Conservation (phyloP, 345 rosid species). For the Kernera saxatilis region DNA sequence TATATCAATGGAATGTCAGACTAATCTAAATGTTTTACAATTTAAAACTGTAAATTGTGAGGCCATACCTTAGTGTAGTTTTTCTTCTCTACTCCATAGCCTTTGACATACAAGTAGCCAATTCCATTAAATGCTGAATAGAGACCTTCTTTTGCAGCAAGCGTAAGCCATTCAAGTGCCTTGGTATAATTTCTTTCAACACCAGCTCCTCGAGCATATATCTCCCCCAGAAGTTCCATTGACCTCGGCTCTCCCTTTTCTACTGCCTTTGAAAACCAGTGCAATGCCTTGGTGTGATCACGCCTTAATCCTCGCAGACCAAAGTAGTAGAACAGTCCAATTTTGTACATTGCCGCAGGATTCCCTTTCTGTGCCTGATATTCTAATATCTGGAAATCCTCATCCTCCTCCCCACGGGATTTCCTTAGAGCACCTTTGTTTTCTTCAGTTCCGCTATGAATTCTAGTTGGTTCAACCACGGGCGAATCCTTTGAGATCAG, state of each 20-base stretch:
- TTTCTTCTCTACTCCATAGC: conserved; percentile 94
- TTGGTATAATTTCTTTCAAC: conserved; percentile 94
- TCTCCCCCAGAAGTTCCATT: conserved; percentile 96
- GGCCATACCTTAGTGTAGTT: conserved; percentile 71
- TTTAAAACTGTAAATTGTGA: not conserved
- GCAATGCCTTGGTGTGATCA: conserved; percentile 79
- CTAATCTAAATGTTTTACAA: not conserved
- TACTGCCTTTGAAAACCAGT: conserved; percentile 84
- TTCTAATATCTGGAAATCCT: conserved; percentile 93
- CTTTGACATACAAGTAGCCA: conserved; percentile 94
- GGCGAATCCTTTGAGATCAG: conserved; percentile 89
- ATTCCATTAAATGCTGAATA: conserved; percentile 91
- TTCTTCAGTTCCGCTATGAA: conserved; percentile 93
- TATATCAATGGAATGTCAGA: not conserved
- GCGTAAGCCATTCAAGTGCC: conserved; percentile 89
- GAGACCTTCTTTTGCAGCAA: conserved; percentile 75
- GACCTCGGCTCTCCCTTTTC: conserved; percentile 92
- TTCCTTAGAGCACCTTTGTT: conserved; percentile 88
- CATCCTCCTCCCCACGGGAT: conserved; percentile 94
- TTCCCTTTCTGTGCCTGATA: conserved; percentile 98
- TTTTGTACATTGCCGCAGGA: conserved; percentile 79
- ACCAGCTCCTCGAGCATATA: conserved; percentile 97
- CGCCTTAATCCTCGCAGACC: conserved; percentile 95
- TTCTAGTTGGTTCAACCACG: conserved; percentile 80
- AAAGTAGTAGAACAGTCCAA: conserved; percentile 87